Base-by-base conservation (phyloP, 2,329 filamentous ascomycete genomes). In the Cladorrhinum sp. region DNA sequence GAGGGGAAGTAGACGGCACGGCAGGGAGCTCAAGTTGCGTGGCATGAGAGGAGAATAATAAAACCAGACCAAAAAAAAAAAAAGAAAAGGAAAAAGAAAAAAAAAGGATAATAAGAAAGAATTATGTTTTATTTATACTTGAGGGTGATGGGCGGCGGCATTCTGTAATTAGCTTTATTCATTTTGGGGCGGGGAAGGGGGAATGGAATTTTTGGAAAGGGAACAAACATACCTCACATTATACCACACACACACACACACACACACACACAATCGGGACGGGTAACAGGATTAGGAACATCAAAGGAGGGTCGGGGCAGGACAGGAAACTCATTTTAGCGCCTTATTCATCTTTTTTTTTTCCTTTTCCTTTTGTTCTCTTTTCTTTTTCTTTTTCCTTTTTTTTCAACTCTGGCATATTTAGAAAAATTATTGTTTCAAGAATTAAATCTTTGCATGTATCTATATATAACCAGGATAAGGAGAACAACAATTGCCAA, bases 1-100 rank as follows among this genome's bases (percentile, higher is more conserved):
- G 66, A 10, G 65, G 65, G 20, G 65, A 68, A 58, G 62, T 62
- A 28, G 59, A 26, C 16, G 36, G 42, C n/a, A 4, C 16, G 4
- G 42, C n/a, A 20, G 42, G 8, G n/a, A 20, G 42, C 6, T 20
- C 42, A 46, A 46, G 42, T 26, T 18, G 49, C 21, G 20, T 26
- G 20, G 46, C 18, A 16, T 21, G n/a, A n/a, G n/a, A 21, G 21
- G 6, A 50, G 18, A 2, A 21, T 50, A 12, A 24, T 26, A 5
- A 4, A 26, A 51, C 5, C 10, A 12, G 4, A 49, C 46, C 4
- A 51, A 3, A 51, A 51, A 51, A 16, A 26, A 51, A 51, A 51
- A 24, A 26, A 51, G 2, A 51, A 51, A 28, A 51, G 16, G 4
- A 51, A 51, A 21, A 50, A 50, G 5, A 50, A 42, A 50, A 50